Base-by-base conservation (phyloP, 2,329 filamentous ascomycete genomes). In the Stagonosporopsis rhizophila region DNA sequence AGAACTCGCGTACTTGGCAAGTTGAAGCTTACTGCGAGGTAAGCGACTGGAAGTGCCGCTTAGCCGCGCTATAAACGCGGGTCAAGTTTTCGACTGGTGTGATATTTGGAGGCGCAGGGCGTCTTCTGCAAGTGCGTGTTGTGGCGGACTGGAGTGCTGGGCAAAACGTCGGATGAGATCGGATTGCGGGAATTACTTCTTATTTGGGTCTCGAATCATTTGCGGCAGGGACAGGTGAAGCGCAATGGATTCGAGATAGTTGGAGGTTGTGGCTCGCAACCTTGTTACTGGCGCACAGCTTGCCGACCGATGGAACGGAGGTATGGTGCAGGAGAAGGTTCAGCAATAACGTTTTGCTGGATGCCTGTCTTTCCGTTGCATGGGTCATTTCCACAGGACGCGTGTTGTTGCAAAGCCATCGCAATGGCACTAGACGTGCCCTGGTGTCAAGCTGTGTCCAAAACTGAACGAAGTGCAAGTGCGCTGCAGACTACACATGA, bases 291-390 rank as follows among this genome's bases (percentile, higher is more conserved):
- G 34, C 27, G 32, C 39, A 15, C 25, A 41, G 37, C 23, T 38
- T 46, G 47, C 52, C 25, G 30, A 45, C 34, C 35, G 46, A 44
- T 55, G 38, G 53, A 59, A 54, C 52, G 49, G 46, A 56, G 54
- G 55, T 56, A 61, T 39, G 44, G 52, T 45, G 52, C 54, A 62
- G 59, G 58, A 64, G 51, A 58, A 22, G 52, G 44, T 58, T 54
- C 42, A 28, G 17, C 55, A 51, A 49, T 28, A 39, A 52, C 56
- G 55, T 44, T 55, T 46, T 60, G 49, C 52, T 32, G 39, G 35
- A 46, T 23, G 48, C 52, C 40, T 34, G 53, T 52, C 40, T 45
- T 54, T 51, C 44, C 44, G 58, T 57, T 49, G 44, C 53, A 49
- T 9, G 14, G 47, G 55, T 56, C 39, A 40, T 45, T 41, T 35